phyloP scores from a whole-genome alignment of 2,329 filamentous ascomycete species.

The Trichoderma cornu-damae region DNA sequence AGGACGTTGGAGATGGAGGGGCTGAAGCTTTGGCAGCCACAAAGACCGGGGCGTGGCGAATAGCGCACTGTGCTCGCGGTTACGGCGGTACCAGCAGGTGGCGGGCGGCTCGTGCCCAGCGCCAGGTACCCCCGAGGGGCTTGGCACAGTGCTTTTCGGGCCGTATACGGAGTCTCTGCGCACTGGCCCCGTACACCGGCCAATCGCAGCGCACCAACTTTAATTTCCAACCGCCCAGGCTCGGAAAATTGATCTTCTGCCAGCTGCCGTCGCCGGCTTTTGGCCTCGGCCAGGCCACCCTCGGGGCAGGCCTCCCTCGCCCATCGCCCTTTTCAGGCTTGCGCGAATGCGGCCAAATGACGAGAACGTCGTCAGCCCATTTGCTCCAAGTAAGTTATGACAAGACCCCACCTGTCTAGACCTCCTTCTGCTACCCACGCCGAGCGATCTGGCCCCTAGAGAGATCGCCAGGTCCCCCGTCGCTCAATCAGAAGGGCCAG shows the following conservation, averaged over 20 bases:
- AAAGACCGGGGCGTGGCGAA: background rate
- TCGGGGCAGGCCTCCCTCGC: background rate
- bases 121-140: background rate
- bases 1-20: slow-evolving; percentile 1
- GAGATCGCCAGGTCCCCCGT: slow-evolving; percentile 18
- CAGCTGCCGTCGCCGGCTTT: slow-evolving; percentile 8
- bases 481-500: slow-evolving; percentile 3
- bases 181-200: slow-evolving; percentile 10
- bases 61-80: slow-evolving; percentile 3
- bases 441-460: slow-evolving; percentile 19
- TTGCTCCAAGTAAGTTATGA: slow-evolving; percentile 4
- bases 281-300: slow-evolving; percentile 7
- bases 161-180: background rate
- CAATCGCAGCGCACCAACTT: slow-evolving; percentile 12
- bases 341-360: background rate
- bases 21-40: slow-evolving; percentile 15
- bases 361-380: slow-evolving; percentile 5
- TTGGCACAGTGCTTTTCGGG: background rate
- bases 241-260: slow-evolving; percentile 16
- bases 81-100: background rate
- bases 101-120: background rate
- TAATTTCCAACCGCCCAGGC: slow-evolving; percentile 12
- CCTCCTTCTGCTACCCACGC: slow-evolving; percentile 13
- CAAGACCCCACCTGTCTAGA: slow-evolving; percentile 12
- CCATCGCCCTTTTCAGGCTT: background rate